These are phyloP conservation scores for Chlorella vulgaris DNA, from an alignment of 139 green algal genomes.

Conservation along the genomic window DNA sequence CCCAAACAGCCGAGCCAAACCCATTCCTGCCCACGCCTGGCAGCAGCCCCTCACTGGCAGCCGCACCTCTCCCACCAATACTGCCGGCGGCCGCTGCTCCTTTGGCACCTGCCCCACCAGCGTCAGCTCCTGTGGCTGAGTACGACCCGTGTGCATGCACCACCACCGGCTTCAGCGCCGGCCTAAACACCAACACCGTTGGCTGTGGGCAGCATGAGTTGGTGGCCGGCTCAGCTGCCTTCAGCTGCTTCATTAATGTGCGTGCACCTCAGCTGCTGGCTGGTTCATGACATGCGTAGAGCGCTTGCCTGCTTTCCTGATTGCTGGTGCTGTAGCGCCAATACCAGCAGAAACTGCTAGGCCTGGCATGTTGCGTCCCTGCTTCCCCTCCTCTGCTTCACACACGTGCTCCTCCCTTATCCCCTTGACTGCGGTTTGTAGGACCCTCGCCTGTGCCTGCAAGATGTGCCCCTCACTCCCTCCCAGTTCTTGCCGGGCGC, in stretches of 20 bases:
- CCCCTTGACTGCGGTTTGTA: background rate
- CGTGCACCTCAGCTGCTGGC: no score
- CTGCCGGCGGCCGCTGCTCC: no score
- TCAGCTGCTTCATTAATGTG: background rate
- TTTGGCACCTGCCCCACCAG: background rate
- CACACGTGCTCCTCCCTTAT: no score
- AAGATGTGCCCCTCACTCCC: background rate
- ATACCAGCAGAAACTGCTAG: no score
- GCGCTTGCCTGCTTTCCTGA: no score
- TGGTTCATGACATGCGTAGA: no score
- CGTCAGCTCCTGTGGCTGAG: background rate
- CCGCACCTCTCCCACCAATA: background rate
- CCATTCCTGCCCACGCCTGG: background rate
- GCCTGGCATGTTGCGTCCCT: no score
- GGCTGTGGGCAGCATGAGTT: conserved; percentile 20
- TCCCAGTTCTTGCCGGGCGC: background rate
- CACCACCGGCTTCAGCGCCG: conserved; percentile 5
- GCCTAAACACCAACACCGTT: background rate
- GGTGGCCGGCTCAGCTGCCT: background rate
- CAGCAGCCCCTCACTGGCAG: background rate
- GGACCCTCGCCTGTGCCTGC: background rate
- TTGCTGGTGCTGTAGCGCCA: no score
- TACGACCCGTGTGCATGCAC: conserved; percentile 11
- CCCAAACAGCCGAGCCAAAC: background rate
- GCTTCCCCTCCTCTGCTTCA: no score